phyloP scores from a whole-genome alignment of 2,329 filamentous ascomycete species.

The Fonsecaea pugnacius region DNA sequence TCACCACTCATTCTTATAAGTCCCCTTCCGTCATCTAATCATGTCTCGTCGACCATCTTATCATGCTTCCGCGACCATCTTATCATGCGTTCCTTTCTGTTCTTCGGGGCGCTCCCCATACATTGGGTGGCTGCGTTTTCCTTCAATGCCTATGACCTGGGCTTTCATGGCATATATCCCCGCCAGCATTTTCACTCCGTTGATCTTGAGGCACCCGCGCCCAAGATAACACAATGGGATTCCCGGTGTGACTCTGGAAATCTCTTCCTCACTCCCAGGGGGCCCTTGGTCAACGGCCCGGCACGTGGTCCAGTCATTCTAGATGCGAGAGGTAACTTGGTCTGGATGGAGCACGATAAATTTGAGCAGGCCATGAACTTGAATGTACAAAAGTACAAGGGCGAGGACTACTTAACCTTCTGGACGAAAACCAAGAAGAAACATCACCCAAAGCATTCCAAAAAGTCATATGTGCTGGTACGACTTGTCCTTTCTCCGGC shows the following conservation, averaged over 20 bases:
- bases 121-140: conserved; percentile 24
- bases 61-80: not conserved
- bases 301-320: conserved; percentile 33
- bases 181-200: conserved; percentile 30
- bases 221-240: conserved; percentile 40
- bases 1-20: not conserved
- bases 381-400: conserved; percentile 52
- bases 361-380: conserved; percentile 52
- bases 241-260: conserved; percentile 45
- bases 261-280: conserved; percentile 28
- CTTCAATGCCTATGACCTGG: conserved; percentile 31
- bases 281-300: conserved; percentile 20
- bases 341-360: conserved; percentile 47
- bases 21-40: not conserved
- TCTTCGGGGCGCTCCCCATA: conserved; percentile 11
- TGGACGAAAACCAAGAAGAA: conserved; percentile 54
- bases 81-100: conserved; percentile 18
- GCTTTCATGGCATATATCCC: conserved; percentile 35
- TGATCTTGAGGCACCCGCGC: conserved; percentile 26
- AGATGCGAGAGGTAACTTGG: conserved; percentile 26
- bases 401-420: conserved; percentile 53
- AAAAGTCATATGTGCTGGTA: conserved; percentile 44
- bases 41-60: not conserved
- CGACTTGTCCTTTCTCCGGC: conserved; percentile 43
- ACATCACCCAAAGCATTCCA: conserved; percentile 54